Percentiles rank a stretch among this genome's conserved stretches.
phyloP scores from a whole-genome alignment of 2,329 filamentous ascomycete species.

The Colletotrichum scovillei region DNA sequence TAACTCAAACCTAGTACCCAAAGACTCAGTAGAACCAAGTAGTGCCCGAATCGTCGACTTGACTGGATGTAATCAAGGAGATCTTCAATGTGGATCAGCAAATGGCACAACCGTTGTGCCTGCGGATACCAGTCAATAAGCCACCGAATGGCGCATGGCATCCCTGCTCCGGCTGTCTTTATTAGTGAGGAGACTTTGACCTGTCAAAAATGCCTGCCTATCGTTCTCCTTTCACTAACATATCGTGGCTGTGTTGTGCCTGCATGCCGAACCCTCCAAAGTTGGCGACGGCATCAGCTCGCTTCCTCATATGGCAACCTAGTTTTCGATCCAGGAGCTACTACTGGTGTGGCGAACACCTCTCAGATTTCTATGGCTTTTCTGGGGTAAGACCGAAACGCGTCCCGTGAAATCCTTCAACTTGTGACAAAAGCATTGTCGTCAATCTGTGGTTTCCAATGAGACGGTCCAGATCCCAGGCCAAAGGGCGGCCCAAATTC shows the following conservation, averaged over 20 bases:
- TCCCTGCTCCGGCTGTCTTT: constrained; percentile 19
- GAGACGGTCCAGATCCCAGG: constrained; percentile 16
- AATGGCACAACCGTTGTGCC: constrained; percentile 1
- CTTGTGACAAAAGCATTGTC: constrained; percentile 4
- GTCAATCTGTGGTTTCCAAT: constrained; percentile 18
- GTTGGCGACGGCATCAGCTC: neutral
- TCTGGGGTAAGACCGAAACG: constrained; percentile 10
- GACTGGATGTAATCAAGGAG: constrained; percentile 5
- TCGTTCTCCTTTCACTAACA: constrained; percentile 1
- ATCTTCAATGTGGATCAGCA: constrained; percentile 25
- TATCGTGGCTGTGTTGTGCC: neutral
- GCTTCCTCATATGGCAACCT: neutral
- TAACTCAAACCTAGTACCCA: neutral
- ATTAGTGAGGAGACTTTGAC: neutral
- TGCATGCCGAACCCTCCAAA: neutral
- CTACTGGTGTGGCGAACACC: neutral
- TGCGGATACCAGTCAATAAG: neutral
- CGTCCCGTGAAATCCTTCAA: neutral
- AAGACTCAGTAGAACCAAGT: neutral
- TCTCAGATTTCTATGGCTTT: neutral
- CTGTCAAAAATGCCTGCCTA: constrained; percentile 5
- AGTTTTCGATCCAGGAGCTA: neutral
- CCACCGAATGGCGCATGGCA: constrained; percentile 21
- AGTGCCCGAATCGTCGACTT: neutral
- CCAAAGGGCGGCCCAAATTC: constrained; percentile 26